These are phyloP conservation scores for Aspergillus sp. DNA, from an alignment of 2,329 filamentous ascomycete species.

Conservation along the genomic window DNA sequence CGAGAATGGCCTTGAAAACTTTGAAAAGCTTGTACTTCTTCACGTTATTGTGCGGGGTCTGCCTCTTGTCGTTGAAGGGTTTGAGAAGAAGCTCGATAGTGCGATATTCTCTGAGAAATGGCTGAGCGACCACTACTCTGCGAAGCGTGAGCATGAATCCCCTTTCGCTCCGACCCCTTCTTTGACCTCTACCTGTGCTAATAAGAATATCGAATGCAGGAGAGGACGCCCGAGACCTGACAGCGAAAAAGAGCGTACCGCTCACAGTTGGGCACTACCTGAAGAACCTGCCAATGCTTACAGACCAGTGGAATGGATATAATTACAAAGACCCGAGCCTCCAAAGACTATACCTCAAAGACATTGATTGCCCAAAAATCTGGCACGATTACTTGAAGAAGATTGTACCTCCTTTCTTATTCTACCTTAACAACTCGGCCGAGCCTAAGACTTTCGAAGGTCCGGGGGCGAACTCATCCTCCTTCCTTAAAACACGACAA, in stretches of 20 bases:
- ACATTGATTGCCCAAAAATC: slow-evolving; percentile 88
- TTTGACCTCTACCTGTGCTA: background rate
- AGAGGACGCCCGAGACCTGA: slow-evolving; percentile 81
- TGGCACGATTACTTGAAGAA: slow-evolving; percentile 81
- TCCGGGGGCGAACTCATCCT: slow-evolving; percentile 52
- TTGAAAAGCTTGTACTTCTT: slow-evolving; percentile 80
- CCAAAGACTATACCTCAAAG: slow-evolving; percentile 91
- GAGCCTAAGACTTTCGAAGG: slow-evolving; percentile 59
- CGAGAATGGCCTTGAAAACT: slow-evolving; percentile 71
- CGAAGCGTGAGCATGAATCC: slow-evolving; percentile 62
- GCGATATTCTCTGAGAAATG: slow-evolving; percentile 78
- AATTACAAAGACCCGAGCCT: slow-evolving; percentile 77
- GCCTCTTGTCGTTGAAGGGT: slow-evolving; percentile 87
- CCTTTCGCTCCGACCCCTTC: slow-evolving; percentile 16
- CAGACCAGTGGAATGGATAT: slow-evolving; percentile 73
- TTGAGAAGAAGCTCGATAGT: slow-evolving; percentile 71
- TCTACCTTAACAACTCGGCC: slow-evolving; percentile 77
- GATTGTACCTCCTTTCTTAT: slow-evolving; percentile 76
- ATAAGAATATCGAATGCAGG: slow-evolving; percentile 49
- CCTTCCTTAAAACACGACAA: slow-evolving; percentile 41
- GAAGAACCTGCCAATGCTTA: slow-evolving; percentile 78
- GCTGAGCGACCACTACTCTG: slow-evolving; percentile 75
- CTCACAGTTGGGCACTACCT: slow-evolving; percentile 91
- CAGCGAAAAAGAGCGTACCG: slow-evolving; percentile 68
- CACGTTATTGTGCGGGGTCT: slow-evolving; percentile 84